Percentiles rank a stretch among this genome's conserved stretches.
phyloP scores from a whole-genome alignment of 768 basidiomycete species.

The Royoungia palumana region DNA sequence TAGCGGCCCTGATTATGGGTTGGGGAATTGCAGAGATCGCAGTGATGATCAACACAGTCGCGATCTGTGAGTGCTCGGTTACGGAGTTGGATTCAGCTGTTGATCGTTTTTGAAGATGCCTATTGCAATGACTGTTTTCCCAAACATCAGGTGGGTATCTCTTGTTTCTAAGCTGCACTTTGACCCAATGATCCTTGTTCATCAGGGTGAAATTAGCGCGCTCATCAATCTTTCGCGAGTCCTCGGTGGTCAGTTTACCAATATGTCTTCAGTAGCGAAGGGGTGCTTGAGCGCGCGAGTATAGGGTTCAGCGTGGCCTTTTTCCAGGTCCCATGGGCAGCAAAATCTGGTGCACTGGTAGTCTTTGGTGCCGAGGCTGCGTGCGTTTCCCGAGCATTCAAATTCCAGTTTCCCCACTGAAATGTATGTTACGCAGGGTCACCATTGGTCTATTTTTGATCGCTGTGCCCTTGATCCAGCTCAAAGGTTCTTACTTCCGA shows the following conservation, averaged over 20 bases:
- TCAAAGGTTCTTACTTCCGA: conserved; percentile 32
- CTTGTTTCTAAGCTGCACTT: background rate
- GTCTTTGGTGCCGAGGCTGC: conserved; percentile 40
- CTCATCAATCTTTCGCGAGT: conserved; percentile 41
- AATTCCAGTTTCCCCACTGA: background rate
- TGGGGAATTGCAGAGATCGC: conserved; percentile 42
- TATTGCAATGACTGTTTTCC: conserved; percentile 40
- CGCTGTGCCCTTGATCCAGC: conserved; percentile 36
- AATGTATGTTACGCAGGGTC: conserved; percentile 23
- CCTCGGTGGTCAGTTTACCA: conserved; percentile 24
- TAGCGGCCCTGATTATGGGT: conserved; percentile 36
- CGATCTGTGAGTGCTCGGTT: conserved; percentile 29
- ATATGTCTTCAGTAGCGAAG: background rate
- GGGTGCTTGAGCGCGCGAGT: background rate
- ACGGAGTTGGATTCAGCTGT: background rate
- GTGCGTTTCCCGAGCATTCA: conserved; percentile 21
- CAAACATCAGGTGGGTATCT: conserved; percentile 21
- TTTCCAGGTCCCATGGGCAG: conserved; percentile 42
- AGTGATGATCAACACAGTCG: conserved; percentile 40
- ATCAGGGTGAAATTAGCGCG: conserved; percentile 41
- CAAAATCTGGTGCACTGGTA: conserved; percentile 31
- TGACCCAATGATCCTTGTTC: background rate
- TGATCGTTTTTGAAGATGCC: conserved; percentile 29
- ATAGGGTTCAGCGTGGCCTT: conserved; percentile 38
- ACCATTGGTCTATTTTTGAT: conserved; percentile 34